These are phyloP conservation scores for Stylonectria norvegica DNA, from an alignment of 2,329 filamentous ascomycete genomes.

Conservation along the genomic window DNA sequence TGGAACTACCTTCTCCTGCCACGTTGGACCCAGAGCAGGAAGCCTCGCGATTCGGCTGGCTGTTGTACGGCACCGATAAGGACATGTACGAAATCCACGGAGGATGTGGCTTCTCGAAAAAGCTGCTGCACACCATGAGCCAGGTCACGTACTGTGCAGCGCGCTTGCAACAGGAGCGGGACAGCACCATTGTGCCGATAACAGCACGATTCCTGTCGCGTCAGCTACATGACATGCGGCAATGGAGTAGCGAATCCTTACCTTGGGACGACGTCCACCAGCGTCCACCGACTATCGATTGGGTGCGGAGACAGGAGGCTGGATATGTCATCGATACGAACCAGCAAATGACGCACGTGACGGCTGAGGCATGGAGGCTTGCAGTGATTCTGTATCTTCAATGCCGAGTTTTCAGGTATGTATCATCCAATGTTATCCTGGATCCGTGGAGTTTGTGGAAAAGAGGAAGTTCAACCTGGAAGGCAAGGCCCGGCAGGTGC, in stretches of 20 bases:
- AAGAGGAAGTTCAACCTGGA: too few species aligned
- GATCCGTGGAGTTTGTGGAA: too few species aligned
- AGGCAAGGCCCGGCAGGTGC: too few species aligned
- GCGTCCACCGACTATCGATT: slow-evolving; percentile 23
- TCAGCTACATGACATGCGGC: slow-evolving; percentile 31
- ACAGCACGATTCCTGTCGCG: slow-evolving; percentile 27
- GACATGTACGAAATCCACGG: slow-evolving; percentile 40
- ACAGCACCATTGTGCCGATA: slow-evolving; percentile 30
- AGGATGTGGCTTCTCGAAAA: slow-evolving; percentile 41
- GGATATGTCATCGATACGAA: slow-evolving; percentile 26
- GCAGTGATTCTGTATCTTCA: slow-evolving; percentile 38
- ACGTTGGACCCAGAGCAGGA: slow-evolving; percentile 30
- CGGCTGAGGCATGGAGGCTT: slow-evolving; percentile 41
- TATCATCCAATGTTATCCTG: too few species aligned
- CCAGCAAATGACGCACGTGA: slow-evolving; percentile 38
- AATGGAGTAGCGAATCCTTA: slow-evolving; percentile 34
- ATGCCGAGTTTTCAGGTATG: slow-evolving; percentile 37
- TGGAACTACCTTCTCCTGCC: slow-evolving; percentile 26
- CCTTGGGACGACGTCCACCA: slow-evolving; percentile 18
- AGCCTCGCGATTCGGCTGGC: slow-evolving; percentile 36
- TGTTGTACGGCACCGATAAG: slow-evolving; percentile 34
- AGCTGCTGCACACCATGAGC: slow-evolving; percentile 35
- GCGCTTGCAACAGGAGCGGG: slow-evolving; percentile 32
- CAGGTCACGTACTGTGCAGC: slow-evolving; percentile 38
- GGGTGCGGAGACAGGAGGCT: slow-evolving; percentile 26